Evolutionary conservation across 208 protist species (phyloP).

Genomic region (Wallacemonas sp.): DNA sequence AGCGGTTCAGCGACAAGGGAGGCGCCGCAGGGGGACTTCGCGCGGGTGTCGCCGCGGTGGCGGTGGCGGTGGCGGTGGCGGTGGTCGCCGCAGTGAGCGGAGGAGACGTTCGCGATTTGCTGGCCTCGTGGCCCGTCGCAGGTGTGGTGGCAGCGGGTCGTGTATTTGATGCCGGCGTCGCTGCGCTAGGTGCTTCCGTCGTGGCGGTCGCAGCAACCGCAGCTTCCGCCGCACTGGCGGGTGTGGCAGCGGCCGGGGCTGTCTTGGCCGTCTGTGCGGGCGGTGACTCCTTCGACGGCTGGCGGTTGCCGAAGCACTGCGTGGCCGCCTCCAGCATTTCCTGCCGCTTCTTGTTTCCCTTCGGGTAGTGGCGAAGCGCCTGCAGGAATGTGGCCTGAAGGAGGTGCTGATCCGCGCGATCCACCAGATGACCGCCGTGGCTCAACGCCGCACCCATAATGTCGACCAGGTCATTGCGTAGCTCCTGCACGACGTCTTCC

Average conservation of each 20-base stretch:
- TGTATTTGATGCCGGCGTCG: slow-evolving; percentile 3
- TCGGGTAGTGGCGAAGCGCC: slow-evolving; percentile 65
- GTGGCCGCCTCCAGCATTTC: slow-evolving; percentile 84
- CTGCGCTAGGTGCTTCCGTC: background rate
- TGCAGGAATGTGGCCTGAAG: slow-evolving; percentile 81
- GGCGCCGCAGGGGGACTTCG: background rate
- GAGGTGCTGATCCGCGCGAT: slow-evolving; percentile 83
- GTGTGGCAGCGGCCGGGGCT: slow-evolving; percentile 17
- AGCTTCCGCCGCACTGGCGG: background rate
- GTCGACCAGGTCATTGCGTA: slow-evolving; percentile 80
- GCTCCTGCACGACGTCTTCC: slow-evolving; percentile 61
- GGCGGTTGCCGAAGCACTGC: slow-evolving; percentile 70
- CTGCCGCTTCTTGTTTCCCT: slow-evolving; percentile 74
- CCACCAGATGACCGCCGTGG: slow-evolving; percentile 83
- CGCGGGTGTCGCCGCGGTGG: background rate
- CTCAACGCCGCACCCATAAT: slow-evolving; percentile 88
- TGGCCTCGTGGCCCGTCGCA: background rate
- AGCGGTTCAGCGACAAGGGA: background rate
- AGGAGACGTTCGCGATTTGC: background rate
- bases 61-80: background rate
- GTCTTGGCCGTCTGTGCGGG: slow-evolving; percentile 15
- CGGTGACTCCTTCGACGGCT: slow-evolving; percentile 32
- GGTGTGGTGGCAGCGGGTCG: slow-evolving; percentile 1
- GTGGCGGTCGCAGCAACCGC: background rate
- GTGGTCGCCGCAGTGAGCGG: background rate